Conservation (phyloP, 306 rosid species). For the Spatholobus suberectus region DNA sequence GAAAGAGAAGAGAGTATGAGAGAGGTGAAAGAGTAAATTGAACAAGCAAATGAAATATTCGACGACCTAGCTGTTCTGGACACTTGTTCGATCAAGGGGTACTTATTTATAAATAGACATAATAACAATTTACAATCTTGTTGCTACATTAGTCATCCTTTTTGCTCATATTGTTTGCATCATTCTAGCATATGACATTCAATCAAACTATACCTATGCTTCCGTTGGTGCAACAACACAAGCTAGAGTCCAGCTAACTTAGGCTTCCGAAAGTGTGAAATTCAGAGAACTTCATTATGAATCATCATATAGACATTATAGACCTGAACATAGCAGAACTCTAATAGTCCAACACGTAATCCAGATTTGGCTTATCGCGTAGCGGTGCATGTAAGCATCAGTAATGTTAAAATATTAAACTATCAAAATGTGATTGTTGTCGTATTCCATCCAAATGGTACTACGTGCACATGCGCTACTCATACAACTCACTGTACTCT, state of each 20-base stretch:
- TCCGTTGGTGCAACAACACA: slow-evolving; percentile 49
- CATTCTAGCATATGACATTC: slow-evolving; percentile 4
- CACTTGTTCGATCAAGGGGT: neutral
- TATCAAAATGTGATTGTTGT: slow-evolving; percentile 22
- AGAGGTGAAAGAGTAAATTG: neutral
- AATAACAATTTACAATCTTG: neutral
- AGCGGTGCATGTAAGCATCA: neutral
- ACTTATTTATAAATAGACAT: neutral
- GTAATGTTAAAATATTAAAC: neutral
- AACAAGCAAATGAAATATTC: neutral
- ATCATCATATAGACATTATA: too few relatives aligned
- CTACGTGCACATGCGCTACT: neutral
- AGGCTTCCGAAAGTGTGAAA: neutral
- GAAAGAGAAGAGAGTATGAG: neutral
- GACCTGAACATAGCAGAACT: neutral
- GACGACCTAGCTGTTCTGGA: neutral
- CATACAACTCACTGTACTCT: slow-evolving; percentile 25
- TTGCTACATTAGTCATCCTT: neutral
- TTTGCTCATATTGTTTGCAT: neutral
- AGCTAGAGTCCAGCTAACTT: slow-evolving; percentile 37
- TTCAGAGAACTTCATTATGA: neutral
- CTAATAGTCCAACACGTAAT: slow-evolving; percentile 16
- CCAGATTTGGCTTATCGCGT: neutral
- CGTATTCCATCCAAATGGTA: neutral
- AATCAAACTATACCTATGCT: slow-evolving; percentile 19